A percentile compares a stretch with the other conserved stretches of the same genome.
Conservation (phyloP, 345 rosid species). For the Punica granatum region DNA sequence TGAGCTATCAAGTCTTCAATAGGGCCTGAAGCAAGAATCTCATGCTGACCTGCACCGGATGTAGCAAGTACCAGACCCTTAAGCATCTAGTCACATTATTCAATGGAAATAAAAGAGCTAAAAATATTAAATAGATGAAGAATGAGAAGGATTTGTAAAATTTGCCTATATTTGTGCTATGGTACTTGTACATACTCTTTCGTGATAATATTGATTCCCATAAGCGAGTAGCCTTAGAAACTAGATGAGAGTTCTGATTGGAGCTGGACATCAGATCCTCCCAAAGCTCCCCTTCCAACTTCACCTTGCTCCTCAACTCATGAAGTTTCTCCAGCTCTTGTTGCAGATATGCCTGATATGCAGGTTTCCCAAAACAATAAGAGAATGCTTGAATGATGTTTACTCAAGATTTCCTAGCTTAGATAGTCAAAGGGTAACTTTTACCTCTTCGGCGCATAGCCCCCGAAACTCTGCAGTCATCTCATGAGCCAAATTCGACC, state of each 20-base stretch:
- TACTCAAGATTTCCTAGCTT: background rate
- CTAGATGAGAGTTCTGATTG: constrained; percentile 94
- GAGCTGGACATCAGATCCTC: constrained; percentile 95
- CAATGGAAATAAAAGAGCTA: background rate
- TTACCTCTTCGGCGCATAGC: constrained; percentile 99
- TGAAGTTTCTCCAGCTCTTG: constrained; percentile 96
- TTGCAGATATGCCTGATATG: constrained; percentile 89
- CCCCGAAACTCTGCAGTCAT: constrained; percentile 99
- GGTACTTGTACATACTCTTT: constrained; percentile 47
- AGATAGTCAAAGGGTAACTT: constrained; percentile 8
- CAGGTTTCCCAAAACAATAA: constrained; percentile 18
- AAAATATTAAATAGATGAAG: background rate
- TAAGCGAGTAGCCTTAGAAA: constrained; percentile 77
- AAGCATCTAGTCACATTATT: background rate
- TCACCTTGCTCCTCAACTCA: constrained; percentile 92
- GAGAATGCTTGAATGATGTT: background rate
- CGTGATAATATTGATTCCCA: constrained; percentile 97
- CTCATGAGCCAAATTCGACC: constrained; percentile 99
- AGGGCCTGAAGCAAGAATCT: constrained; percentile 97
- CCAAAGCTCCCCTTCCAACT: constrained; percentile 96
- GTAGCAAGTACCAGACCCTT: constrained; percentile 3
- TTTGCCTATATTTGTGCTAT: background rate
- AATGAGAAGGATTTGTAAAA: background rate
- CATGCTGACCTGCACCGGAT: constrained; percentile 71
- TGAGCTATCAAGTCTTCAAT: constrained; percentile 98